phyloP scores from a whole-genome alignment of 2,329 filamentous ascomycete species.

The Lanzia echinophila region DNA sequence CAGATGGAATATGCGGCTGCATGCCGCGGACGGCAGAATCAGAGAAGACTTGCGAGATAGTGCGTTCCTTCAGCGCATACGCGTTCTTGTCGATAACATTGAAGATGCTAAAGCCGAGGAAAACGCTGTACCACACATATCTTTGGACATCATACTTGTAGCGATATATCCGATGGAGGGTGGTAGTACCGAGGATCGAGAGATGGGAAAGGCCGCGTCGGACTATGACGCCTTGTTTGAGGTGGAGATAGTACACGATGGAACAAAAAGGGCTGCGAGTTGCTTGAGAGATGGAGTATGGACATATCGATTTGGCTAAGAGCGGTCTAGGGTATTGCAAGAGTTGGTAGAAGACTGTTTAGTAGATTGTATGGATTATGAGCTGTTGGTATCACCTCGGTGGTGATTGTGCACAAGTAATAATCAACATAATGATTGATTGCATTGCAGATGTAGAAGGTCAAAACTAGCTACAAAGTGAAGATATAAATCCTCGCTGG shows the following conservation, averaged over 20 bases:
- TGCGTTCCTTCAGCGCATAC: neutral
- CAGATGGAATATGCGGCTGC: neutral
- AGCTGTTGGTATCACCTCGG: too few relatives aligned
- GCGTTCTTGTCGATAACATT: neutral
- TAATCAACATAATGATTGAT: too few relatives aligned
- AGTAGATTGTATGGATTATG: constrained; percentile 44
- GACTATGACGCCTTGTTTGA: constrained; percentile 63
- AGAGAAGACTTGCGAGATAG: neutral
- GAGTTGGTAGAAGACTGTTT: constrained; percentile 58
- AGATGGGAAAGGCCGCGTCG: constrained; percentile 34
- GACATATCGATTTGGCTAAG: constrained; percentile 55
- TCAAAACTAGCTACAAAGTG: too few relatives aligned
- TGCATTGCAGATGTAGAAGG: too few relatives aligned
- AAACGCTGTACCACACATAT: neutral
- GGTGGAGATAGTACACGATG: constrained; percentile 63
- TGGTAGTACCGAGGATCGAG: neutral
- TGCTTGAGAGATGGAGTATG: constrained; percentile 64
- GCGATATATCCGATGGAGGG: neutral
- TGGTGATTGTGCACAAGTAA: too few relatives aligned
- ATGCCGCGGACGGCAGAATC: neutral
- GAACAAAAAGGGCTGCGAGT: constrained; percentile 70
- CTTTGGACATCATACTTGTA: neutral
- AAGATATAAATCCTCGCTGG: too few relatives aligned
- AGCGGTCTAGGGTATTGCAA: constrained; percentile 61
- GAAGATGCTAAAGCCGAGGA: neutral